These are phyloP conservation scores for Tephrocybe sp. DNA, from an alignment of 768 basidiomycete species.

Conservation along the genomic window DNA sequence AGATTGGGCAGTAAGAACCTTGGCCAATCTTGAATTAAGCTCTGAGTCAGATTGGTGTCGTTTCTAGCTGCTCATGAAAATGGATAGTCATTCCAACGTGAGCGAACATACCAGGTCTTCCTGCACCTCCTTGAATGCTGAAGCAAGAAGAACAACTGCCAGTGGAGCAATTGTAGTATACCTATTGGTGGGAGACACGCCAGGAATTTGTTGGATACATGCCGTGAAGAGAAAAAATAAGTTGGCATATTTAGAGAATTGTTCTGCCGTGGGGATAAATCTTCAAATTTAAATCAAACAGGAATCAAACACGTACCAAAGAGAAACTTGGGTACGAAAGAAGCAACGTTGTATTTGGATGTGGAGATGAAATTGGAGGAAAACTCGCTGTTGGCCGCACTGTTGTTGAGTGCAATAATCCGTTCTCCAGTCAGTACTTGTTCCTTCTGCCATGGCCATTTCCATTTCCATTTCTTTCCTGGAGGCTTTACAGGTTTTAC, in stretches of 20 bases:
- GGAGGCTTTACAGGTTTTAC: slow-evolving; percentile 46
- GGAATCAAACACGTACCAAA: slow-evolving; percentile 54
- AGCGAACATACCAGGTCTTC: slow-evolving; percentile 78
- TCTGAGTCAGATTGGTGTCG: slow-evolving; percentile 94
- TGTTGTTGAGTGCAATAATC: slow-evolving; percentile 80
- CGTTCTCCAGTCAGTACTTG: slow-evolving; percentile 69
- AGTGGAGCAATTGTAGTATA: slow-evolving; percentile 96
- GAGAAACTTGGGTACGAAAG: slow-evolving; percentile 92
- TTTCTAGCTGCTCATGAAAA: slow-evolving; percentile 55
- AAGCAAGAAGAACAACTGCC: slow-evolving; percentile 83
- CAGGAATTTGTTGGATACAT: slow-evolving; percentile 96
- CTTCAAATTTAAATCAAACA: background rate
- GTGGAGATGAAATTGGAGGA: slow-evolving; percentile 86
- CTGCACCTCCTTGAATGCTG: slow-evolving; percentile 92
- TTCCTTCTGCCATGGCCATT: slow-evolving; percentile 83
- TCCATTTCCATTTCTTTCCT: slow-evolving; percentile 48
- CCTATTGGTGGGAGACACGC: slow-evolving; percentile 91
- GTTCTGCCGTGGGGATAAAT: slow-evolving; percentile 50
- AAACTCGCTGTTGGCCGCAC: slow-evolving; percentile 60
- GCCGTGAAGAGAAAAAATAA: slow-evolving; percentile 98
- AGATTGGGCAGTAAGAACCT: slow-evolving; percentile 63
- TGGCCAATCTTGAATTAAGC: slow-evolving; percentile 78
- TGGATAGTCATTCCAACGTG: background rate
- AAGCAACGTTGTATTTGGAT: slow-evolving; percentile 87
- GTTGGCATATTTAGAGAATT: slow-evolving; percentile 99